Conservation (phyloP, 306 rosid genomes). For the Malus orientalis region DNA sequence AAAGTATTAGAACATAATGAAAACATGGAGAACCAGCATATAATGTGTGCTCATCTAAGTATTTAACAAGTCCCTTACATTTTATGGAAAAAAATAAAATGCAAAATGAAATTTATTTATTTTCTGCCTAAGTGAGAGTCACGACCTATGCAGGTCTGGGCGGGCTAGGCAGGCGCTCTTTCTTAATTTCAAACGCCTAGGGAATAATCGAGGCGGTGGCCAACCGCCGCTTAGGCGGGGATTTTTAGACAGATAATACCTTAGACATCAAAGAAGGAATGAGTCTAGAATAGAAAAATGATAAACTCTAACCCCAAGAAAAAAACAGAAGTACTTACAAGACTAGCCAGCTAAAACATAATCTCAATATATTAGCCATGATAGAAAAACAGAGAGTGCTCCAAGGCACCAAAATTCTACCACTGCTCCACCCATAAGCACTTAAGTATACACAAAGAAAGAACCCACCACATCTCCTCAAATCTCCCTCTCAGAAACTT, state of each 20-base stretch:
- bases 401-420: background rate
- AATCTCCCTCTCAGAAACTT: background rate
- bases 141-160: too few species aligned
- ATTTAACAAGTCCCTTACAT: too few species aligned
- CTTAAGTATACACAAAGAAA: background rate
- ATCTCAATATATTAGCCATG: background rate
- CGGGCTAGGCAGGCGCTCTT: too few species aligned
- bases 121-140: too few species aligned
- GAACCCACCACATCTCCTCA: background rate
- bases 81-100: too few species aligned
- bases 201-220: too few species aligned
- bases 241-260: background rate
- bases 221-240: too few species aligned
- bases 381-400: background rate
- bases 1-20: too few species aligned
- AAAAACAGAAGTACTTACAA: background rate
- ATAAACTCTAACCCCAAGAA: background rate
- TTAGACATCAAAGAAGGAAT: background rate
- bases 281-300: background rate
- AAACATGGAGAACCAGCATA: too few species aligned
- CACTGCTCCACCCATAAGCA: background rate
- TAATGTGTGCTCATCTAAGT: too few species aligned
- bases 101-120: too few species aligned
- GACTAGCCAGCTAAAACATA: background rate
- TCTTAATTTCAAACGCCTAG: too few species aligned